A percentile compares a stretch with the other conserved stretches of the same genome.
Conservation (phyloP, 1,284 basidiomycete species). For the Trichosporon asahii region DNA sequence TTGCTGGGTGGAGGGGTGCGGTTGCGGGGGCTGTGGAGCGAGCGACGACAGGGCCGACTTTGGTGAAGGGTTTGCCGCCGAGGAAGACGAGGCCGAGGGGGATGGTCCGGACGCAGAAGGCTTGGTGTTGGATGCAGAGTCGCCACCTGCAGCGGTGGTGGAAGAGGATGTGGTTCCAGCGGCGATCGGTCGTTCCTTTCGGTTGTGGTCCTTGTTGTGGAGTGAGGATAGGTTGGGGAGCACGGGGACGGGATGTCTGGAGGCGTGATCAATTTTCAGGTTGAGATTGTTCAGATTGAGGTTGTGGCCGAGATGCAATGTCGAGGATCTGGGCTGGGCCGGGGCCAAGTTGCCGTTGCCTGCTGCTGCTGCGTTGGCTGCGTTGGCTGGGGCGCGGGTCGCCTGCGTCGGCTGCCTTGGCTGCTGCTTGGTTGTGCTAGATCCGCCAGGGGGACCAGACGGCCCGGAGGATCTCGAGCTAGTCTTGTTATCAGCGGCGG, state of each 20-base stretch:
- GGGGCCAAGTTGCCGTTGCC: background rate
- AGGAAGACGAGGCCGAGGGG: background rate
- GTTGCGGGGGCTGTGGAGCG: background rate
- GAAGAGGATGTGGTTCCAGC: background rate
- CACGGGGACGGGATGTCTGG: background rate
- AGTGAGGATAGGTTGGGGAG: background rate
- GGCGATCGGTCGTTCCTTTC: background rate
- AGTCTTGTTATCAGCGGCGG: background rate
- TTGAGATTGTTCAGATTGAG: background rate
- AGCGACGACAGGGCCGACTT: background rate
- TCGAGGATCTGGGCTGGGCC: background rate
- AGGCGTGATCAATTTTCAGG: background rate
- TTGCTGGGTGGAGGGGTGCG: slow-evolving; percentile 3
- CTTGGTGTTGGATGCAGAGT: background rate
- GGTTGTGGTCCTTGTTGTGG: background rate
- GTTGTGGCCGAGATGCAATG: background rate
- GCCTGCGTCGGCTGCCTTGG: background rate
- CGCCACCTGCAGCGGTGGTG: background rate
- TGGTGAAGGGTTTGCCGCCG: background rate
- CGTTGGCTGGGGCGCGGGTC: background rate
- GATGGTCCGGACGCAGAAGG: background rate
- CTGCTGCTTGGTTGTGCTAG: background rate
- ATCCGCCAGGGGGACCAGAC: background rate
- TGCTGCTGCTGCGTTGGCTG: no score
- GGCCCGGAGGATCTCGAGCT: background rate